Base-by-base conservation (phyloP, 2,329 filamentous ascomycete species). In the Penicillium sp. region DNA sequence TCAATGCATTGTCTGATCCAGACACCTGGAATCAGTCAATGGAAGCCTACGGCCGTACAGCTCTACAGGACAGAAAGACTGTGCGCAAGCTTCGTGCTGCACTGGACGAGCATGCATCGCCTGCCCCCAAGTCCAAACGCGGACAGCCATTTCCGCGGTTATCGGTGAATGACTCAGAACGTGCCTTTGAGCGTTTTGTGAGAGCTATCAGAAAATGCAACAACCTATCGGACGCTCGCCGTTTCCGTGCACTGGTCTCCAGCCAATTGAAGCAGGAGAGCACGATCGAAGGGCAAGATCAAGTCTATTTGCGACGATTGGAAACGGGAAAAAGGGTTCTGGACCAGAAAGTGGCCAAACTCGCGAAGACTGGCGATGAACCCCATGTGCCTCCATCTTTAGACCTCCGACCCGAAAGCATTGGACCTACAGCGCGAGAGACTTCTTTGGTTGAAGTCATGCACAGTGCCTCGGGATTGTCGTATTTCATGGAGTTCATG, bases 401-500 rank as follows among this genome's bases (percentile, higher is more conserved):
- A 34, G 60, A 74, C 47, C 57, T 68, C 32, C 71, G 66, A 34
- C 69, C 67, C 29, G 68, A 68, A 34, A 69, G 64, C 48, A 59
- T 82, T 40, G 18, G 38, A n/a, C 88, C 88, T 2, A 83, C 81
- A 42, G 77, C 92, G 38, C 87, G 92, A 59, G 88, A 89, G 63
- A 88, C 88, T 7, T 87, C 89, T 1, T 79, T 97, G 2, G 84
- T 87, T 11, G 92, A 97, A 60, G 81, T 99, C n/a, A 80, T 99
- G 54, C 88, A 92, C 62, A 92, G 95, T 72, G 85, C 94, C 2
- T 89, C 93, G 1, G 93, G 91, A 0, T 80, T 99, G 8, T 97
- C 94, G 2, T 99, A 96, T 70, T 97, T 99, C 76, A 99, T 99
- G 94, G 94, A 99, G 70, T 97, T 92, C 67, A 99, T 99, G 94